Conservation (phyloP, 2,329 filamentous ascomycete species). For the Arthrocladium fulminans region DNA sequence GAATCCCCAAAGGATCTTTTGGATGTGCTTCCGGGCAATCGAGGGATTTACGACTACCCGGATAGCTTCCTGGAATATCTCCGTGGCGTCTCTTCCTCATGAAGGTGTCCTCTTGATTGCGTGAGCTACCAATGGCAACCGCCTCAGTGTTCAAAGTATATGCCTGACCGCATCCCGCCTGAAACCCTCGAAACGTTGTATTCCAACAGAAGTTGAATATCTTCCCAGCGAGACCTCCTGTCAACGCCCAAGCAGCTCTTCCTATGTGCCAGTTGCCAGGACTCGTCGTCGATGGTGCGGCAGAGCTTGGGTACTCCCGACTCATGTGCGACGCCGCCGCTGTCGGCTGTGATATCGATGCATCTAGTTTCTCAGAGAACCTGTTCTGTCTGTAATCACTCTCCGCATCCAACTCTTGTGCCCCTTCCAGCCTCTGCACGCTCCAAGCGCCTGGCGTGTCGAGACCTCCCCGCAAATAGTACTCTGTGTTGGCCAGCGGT, state of each 20-base stretch:
- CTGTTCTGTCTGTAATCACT: constrained; percentile 36
- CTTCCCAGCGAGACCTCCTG: constrained; percentile 48
- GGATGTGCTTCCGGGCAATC: constrained; percentile 43
- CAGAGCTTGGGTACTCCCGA: constrained; percentile 11
- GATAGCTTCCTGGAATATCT: constrained; percentile 1
- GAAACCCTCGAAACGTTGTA: constrained; percentile 67
- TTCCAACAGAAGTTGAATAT: constrained; percentile 76
- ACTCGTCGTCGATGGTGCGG: constrained; percentile 8
- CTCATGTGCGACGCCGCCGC: too few species aligned
- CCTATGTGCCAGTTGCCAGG: constrained; percentile 28
- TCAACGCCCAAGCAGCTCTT: constrained; percentile 34
- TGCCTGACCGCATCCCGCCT: constrained; percentile 69
- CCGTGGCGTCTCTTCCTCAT: constrained; percentile 22
- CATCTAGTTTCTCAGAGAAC: constrained; percentile 26
- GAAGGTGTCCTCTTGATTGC: constrained; percentile 24
- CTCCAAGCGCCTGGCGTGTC: constrained; percentile 25
- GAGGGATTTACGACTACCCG: constrained; percentile 31
- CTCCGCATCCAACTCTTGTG: constrained; percentile 26
- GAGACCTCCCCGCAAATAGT: constrained; percentile 30
- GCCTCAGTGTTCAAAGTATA: constrained; percentile 48
- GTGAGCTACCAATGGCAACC: constrained; percentile 11
- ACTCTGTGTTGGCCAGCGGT: constrained; percentile 32
- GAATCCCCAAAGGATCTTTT: constrained; percentile 38
- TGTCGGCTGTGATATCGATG: constrained; percentile 20
- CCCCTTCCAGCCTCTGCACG: constrained; percentile 20